Evolutionary conservation across 768 basidiomycete species (phyloP), one percentile per base, ranked within the genome.

Genomic region (Amylocystis lapponica): DNA sequence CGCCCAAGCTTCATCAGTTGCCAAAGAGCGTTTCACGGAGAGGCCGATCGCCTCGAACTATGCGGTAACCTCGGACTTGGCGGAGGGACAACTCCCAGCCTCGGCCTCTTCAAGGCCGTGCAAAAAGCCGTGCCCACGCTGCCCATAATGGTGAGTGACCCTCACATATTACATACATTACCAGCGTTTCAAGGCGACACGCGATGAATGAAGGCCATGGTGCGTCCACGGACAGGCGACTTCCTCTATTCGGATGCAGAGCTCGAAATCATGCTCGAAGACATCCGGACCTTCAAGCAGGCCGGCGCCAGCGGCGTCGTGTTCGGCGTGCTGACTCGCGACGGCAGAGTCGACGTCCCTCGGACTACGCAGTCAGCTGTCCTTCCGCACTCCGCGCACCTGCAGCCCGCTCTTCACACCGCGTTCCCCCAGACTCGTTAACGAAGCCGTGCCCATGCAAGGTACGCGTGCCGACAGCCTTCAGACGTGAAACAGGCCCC

Each of bases 81-180:
- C 19, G 90, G 90, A 17, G 90, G 90, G 8, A 85, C 79, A 14
- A 92, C 90, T 0, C 89, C 90, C 4, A 84, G 78, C 46, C 49
- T 85, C n/a, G 90, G 89, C 0, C 70, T 91, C 26, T 64, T 88
- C 27, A 79, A 65, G 51, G 62, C 71, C 3, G 74, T 91, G 32
- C 70, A 72, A 45, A 66, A 65, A 23, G 68, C 63, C 3, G 65
- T 74, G 13, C 69, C 72, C 4, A 63, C 70, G 31, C 53, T 77
- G 7, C 78, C 83, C 0, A 69, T 86, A 44, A 88, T 92, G 86
- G 89, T 81, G 37, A 4, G 57, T 47, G 63, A 37, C 20, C 30
- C 14, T 46, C 17, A 32, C 27, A 22, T 43, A 20, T 38, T 36
- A 27, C 36, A 21, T n/a, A 21, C 26, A n/a, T 10, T 27, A 35